Evolutionary conservation across 2,329 filamentous ascomycete genomes (phyloP).

Genomic region (Xylaria sp.): DNA sequence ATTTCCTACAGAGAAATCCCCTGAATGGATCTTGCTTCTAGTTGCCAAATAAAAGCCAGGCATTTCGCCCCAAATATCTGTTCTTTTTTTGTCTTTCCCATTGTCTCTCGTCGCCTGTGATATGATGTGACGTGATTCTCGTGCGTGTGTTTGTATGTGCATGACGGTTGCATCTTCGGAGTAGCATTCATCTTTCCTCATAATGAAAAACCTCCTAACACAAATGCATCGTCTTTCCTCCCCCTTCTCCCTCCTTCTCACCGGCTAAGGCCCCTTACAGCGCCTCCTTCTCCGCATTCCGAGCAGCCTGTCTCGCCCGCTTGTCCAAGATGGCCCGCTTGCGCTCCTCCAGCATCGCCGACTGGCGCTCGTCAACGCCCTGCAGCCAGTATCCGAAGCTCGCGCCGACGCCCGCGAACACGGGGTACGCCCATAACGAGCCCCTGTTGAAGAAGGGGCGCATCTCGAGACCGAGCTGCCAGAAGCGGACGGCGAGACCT

Average conservation of each 20-base stretch:
- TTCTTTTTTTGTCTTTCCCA: too few species aligned
- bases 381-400: conserved; percentile 97
- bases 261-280: background rate
- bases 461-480: conserved; percentile 98
- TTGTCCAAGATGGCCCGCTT: conserved; percentile 83
- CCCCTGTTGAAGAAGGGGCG: conserved; percentile 82
- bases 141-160: background rate
- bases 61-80: background rate
- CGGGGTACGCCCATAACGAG: conserved; percentile 85
- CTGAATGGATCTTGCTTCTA: background rate
- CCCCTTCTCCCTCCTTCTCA: background rate
- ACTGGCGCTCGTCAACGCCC: conserved; percentile 80
- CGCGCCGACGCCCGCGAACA: conserved; percentile 78
- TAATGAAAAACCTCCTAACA: background rate
- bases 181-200: background rate
- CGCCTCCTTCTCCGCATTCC: conserved; percentile 43
- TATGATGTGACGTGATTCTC: background rate
- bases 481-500: conserved; percentile 89
- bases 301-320: conserved; percentile 69
- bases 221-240: background rate
- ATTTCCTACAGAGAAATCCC: too few species aligned
- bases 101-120: background rate
- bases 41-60: background rate
- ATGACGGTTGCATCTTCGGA: background rate
- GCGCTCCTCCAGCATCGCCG: conserved; percentile 68